Percentiles rank a stretch among this genome's conserved stretches.
phyloP scores from a whole-genome alignment of 2,329 filamentous ascomycete genomes.

The Penicillium brevicompactum region DNA sequence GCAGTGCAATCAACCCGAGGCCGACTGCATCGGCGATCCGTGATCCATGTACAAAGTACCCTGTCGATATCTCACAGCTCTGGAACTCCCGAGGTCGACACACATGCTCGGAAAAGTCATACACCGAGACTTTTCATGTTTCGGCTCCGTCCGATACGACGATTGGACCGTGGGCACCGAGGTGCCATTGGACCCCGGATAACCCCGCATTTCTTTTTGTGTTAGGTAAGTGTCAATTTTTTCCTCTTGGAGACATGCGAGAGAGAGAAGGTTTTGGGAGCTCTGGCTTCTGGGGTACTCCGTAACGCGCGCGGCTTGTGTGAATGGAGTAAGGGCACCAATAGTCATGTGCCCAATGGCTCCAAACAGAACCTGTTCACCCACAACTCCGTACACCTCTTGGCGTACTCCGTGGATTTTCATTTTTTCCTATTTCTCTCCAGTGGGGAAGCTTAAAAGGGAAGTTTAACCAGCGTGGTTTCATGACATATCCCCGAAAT shows the following conservation, averaged over 20 bases:
- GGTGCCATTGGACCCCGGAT: constrained; percentile 24
- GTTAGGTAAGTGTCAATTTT: constrained; percentile 22
- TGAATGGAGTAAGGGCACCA: not conserved
- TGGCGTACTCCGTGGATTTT: not conserved
- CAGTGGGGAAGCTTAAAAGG: constrained; percentile 21
- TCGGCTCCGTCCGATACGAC: constrained; percentile 22
- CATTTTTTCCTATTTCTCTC: not conserved
- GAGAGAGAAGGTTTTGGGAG: not conserved
- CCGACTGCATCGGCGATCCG: constrained; percentile 18
- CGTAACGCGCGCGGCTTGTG: not conserved
- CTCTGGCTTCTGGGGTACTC: not conserved
- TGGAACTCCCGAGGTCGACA: constrained; percentile 7
- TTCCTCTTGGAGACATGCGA: not conserved
- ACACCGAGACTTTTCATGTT: constrained; percentile 18
- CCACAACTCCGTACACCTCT: not conserved
- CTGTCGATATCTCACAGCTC: not conserved
- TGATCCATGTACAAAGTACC: not conserved
- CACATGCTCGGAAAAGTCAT: constrained; percentile 19
- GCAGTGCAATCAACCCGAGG: constrained; percentile 10
- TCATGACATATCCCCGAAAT: not conserved
- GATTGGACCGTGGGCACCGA: constrained; percentile 26
- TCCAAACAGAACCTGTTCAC: not conserved
- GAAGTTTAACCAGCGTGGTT: constrained; percentile 14
- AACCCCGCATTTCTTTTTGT: constrained; percentile 28
- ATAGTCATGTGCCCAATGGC: constrained; percentile 2